Evolutionary conservation across 345 rosid genomes (phyloP), one percentile per base, ranked within the genome.

Genomic region (Rubroshorea leprosula): DNA sequence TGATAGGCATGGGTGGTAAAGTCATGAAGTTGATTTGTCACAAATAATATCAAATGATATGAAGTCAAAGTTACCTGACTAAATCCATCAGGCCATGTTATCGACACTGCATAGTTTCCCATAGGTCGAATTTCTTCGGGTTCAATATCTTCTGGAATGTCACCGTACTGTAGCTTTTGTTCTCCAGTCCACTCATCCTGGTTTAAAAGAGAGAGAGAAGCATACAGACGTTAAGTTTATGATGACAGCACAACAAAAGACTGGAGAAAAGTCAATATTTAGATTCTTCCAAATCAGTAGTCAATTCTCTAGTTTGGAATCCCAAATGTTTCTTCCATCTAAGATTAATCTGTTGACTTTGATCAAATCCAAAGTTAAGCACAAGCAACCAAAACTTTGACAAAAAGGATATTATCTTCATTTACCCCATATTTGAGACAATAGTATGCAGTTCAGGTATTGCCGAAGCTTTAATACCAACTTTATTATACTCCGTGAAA

Each of bases 11-110:
- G n/a, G n/a, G n/a, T 59, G 35, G 49, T 45, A 18, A 23, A 43
- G 58, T 13, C 25, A 49, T 49, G 52, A 13, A 14, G 43, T 58
- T 14, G 48, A 39, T 23, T 11, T 14, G 12, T 14, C 16, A 41
- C 2, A 6, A 21, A 11, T 3, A 11, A 22, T 56, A 58, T 10
- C 44, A 59, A 48, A 26, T 25, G 29, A 7, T 25, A 44, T 23
- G 26, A 12, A 48, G 1, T 27, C 54, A 48, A 41, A 24, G 43
- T 46, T 63, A 86, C 96, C 95, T 84, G 98, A 58, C 63, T 86
- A 68, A 92, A 86, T 57, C 98, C 98, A 43, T 92, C 98, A 0
- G 98, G 95, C 98, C 96, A 92, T 12, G 96, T 90, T 66, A 89
- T 89, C 15, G 93, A 80, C 62, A 84, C 96, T 0, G 98, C 96